Evolutionary conservation across 2,329 filamentous ascomycete species (phyloP).

Genomic region (Trichothecium sympodiale): DNA sequence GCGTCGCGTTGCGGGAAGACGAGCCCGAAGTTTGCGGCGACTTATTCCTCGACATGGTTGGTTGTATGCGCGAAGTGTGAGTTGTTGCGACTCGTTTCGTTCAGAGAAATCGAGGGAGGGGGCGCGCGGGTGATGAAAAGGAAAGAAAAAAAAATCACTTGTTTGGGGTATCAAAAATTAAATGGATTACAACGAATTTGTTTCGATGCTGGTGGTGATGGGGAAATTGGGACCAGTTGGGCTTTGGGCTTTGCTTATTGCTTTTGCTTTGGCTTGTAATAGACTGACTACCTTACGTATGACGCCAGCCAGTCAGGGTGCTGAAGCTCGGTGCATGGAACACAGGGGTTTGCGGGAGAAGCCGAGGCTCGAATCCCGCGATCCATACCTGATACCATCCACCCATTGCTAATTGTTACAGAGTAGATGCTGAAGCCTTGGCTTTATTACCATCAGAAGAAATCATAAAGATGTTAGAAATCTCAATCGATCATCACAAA

Average conservation of each 20-base stretch:
- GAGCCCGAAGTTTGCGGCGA: constrained; percentile 9
- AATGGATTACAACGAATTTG: neutral
- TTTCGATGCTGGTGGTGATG: constrained; percentile 1
- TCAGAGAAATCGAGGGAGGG: neutral
- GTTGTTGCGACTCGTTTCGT: neutral
- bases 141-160: constrained; percentile 1
- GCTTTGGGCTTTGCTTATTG: too few species aligned
- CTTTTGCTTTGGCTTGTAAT: too few species aligned
- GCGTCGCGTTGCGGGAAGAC: constrained; percentile 36
- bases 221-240: too few species aligned
- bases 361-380: neutral
- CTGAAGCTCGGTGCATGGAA: neutral
- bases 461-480: too few species aligned
- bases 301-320: too few species aligned
- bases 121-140: constrained; percentile 1
- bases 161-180: neutral
- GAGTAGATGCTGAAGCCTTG: too few species aligned
- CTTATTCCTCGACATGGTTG: neutral
- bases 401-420: too few species aligned
- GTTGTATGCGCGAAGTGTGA: neutral
- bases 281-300: too few species aligned
- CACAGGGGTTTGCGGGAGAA: neutral
- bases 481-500: too few species aligned
- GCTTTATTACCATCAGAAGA: too few species aligned
- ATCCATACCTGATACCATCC: neutral